Evolutionary conservation across 768 basidiomycete species (phyloP).

Genomic region (Panus rudis): DNA sequence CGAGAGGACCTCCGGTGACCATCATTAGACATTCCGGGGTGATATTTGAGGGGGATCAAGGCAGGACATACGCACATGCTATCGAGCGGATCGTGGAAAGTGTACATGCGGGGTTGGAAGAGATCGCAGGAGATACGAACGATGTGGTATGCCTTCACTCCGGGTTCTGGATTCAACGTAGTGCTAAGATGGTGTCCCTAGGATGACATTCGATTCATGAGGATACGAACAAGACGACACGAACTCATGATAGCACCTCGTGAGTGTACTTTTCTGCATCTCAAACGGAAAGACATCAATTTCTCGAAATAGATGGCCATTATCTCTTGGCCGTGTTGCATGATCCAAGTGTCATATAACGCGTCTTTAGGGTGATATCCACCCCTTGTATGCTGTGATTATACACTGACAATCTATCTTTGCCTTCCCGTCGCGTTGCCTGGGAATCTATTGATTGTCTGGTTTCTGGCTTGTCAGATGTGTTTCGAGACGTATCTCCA

Average conservation of each 20-base stretch:
- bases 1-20: conserved; percentile 61
- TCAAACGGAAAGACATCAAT: neutral
- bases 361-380: no score
- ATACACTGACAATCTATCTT: no score
- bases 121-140: conserved; percentile 57
- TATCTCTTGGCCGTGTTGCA: conserved; percentile 82
- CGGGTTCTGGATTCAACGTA: conserved; percentile 1
- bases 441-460: no score
- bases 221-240: conserved; percentile 86
- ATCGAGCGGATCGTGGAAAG: conserved; percentile 71
- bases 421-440: no score
- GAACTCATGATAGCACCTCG: conserved; percentile 95
- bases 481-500: no score
- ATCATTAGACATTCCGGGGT: conserved; percentile 84
- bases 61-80: conserved; percentile 64
- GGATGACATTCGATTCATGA: conserved; percentile 85
- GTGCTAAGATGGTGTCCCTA: conserved; percentile 22
- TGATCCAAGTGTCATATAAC: no score
- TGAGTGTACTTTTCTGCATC: conserved; percentile 28
- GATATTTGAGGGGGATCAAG: conserved; percentile 81
- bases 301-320: conserved; percentile 49
- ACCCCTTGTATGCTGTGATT: no score
- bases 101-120: conserved; percentile 73
- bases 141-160: conserved; percentile 37
- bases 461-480: no score